phyloP scores from a whole-genome alignment of 345 rosid species.

The Litchi chinensis region DNA sequence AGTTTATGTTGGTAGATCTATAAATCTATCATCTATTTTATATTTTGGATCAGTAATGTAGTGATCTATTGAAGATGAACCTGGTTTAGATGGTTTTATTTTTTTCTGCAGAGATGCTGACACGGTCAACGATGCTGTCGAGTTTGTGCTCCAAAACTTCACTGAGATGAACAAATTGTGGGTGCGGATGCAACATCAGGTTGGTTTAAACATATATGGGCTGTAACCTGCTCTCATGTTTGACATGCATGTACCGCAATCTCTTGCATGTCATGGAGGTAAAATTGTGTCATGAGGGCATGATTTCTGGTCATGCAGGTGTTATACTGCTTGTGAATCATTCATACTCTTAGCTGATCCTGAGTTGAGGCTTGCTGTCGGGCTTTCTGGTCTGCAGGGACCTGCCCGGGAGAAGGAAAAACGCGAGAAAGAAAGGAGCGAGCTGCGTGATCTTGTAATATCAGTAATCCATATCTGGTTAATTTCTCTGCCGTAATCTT shows the following conservation, averaged over 20 bases:
- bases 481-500: slow-evolving; percentile 43
- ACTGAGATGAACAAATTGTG: slow-evolving; percentile 99
- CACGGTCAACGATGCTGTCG: slow-evolving; percentile 88
- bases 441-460: slow-evolving; percentile 99
- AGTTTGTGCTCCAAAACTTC: slow-evolving; percentile 94
- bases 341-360: slow-evolving; percentile 92
- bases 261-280: slow-evolving; percentile 71
- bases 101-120: slow-evolving; percentile 80
- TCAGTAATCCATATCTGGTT: slow-evolving; percentile 50
- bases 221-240: slow-evolving; percentile 65
- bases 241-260: slow-evolving; percentile 59
- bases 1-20: neutral
- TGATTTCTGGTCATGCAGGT: slow-evolving; percentile 98
- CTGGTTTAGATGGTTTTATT: slow-evolving; percentile 21
- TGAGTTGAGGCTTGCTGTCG: slow-evolving; percentile 97
- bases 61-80: neutral
- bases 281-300: slow-evolving; percentile 76
- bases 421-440: slow-evolving; percentile 99
- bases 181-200: slow-evolving; percentile 99
- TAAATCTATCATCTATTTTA: neutral
- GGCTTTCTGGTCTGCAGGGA: slow-evolving; percentile 99
- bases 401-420: slow-evolving; percentile 98
- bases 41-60: neutral
- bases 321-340: slow-evolving; percentile 91
- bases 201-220: slow-evolving; percentile 66